These are phyloP conservation scores for Moniliophthora roreri DNA, from an alignment of 1,284 basidiomycete species.

Conservation along the genomic window DNA sequence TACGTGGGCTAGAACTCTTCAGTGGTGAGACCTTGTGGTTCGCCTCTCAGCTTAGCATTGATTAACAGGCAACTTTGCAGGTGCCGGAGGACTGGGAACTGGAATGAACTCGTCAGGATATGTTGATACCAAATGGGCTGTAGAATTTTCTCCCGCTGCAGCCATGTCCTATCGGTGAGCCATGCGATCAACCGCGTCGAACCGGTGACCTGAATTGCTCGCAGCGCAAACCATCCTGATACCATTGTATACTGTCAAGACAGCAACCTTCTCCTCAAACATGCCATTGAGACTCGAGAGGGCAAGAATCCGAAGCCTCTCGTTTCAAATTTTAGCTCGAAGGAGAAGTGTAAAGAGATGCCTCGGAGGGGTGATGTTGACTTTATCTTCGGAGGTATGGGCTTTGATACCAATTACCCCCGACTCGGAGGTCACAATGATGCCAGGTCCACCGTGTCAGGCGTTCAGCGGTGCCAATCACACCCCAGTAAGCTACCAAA, in stretches of 20 bases:
- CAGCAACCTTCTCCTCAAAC: slow-evolving; percentile 55
- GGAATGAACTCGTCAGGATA: slow-evolving; percentile 59
- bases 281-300: slow-evolving; percentile 49
- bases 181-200: too few relatives aligned
- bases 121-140: slow-evolving; percentile 64
- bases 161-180: slow-evolving; percentile 58
- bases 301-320: slow-evolving; percentile 30
- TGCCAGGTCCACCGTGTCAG: slow-evolving; percentile 68
- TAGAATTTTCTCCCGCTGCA: slow-evolving; percentile 64
- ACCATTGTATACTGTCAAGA: slow-evolving; percentile 64
- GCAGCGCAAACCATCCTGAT: slow-evolving; percentile 57
- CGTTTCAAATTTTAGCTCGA: neutral
- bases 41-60: slow-evolving; percentile 4
- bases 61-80: slow-evolving; percentile 29
- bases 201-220: slow-evolving; percentile 6
- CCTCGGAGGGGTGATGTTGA: slow-evolving; percentile 62
- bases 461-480: slow-evolving; percentile 65
- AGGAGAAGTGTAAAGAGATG: slow-evolving; percentile 38
- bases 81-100: slow-evolving; percentile 69
- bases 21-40: slow-evolving; percentile 47
- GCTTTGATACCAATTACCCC: neutral
- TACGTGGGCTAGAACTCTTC: slow-evolving; percentile 64
- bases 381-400: slow-evolving; percentile 67
- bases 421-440: slow-evolving; percentile 3
- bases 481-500: slow-evolving; percentile 39